Conservation (phyloP, 2,329 filamentous ascomycete species). For the Fusarium torulosum region DNA sequence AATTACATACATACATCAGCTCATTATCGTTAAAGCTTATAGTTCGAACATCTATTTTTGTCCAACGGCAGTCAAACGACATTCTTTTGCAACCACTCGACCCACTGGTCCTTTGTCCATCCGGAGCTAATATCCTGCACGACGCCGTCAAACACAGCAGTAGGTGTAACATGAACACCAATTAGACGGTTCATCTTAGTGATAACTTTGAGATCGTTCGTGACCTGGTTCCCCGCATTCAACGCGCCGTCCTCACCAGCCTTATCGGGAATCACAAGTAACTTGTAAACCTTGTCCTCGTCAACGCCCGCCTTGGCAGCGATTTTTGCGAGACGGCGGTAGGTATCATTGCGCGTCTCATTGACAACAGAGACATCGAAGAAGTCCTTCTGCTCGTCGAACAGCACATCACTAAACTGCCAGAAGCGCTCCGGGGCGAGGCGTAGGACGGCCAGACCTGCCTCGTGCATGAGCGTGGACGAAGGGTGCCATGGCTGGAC, state of each 20-base stretch:
- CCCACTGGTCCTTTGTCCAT: slow-evolving; percentile 86
- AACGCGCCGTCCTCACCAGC: slow-evolving; percentile 74
- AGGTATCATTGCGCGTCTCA: slow-evolving; percentile 87
- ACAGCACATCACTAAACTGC: slow-evolving; percentile 78
- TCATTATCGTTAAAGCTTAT: slow-evolving; percentile 29
- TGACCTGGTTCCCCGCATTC: slow-evolving; percentile 86
- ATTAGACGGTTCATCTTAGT: slow-evolving; percentile 83
- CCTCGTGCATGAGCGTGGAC: slow-evolving; percentile 84
- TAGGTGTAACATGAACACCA: slow-evolving; percentile 91
- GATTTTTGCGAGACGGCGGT: slow-evolving; percentile 81
- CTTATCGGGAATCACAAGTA: slow-evolving; percentile 78
- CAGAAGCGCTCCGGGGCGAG: slow-evolving; percentile 81
- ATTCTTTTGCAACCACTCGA: slow-evolving; percentile 79
- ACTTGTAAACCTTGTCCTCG: slow-evolving; percentile 74
- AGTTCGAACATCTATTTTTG: neutral
- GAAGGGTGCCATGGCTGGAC: slow-evolving; percentile 96
- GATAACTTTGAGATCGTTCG: slow-evolving; percentile 85
- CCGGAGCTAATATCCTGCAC: slow-evolving; percentile 84
- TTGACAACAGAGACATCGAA: slow-evolving; percentile 89
- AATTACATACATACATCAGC: neutral
- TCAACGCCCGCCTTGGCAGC: slow-evolving; percentile 76
- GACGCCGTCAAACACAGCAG: slow-evolving; percentile 88
- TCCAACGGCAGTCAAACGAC: slow-evolving; percentile 53
- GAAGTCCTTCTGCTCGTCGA: slow-evolving; percentile 76
- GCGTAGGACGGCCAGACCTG: slow-evolving; percentile 82